Percentiles rank a stretch among this genome's conserved stretches.
phyloP scores from a whole-genome alignment of 2,329 filamentous ascomycete genomes.

The Paramyrothecium roridum region DNA sequence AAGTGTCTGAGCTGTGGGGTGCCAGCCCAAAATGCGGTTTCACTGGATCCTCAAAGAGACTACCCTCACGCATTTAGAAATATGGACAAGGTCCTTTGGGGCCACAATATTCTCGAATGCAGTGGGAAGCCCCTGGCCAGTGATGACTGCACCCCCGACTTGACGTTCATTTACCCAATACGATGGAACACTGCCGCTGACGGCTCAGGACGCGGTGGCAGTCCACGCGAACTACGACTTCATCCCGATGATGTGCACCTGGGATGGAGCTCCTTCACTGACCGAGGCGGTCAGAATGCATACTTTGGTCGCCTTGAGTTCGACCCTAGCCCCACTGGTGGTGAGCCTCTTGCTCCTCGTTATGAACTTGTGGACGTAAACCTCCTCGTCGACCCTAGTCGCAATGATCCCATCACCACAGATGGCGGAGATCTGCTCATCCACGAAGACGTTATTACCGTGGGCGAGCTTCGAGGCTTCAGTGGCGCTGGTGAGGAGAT shows the following conservation, averaged over 20 bases:
- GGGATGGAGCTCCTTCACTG: conserved; percentile 35
- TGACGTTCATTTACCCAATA: conserved; percentile 36
- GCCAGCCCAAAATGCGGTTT: conserved; percentile 23
- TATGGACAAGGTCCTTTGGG: conserved; percentile 30
- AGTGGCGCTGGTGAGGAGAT: conserved; percentile 36
- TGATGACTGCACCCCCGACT: conserved; percentile 31
- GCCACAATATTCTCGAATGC: conserved; percentile 34
- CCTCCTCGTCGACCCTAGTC: conserved; percentile 22
- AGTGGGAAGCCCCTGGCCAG: conserved; percentile 25
- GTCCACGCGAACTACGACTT: conserved; percentile 37
- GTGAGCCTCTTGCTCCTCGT: conserved; percentile 21
- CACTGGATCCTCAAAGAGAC: conserved; percentile 17
- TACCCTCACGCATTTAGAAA: conserved; percentile 41
- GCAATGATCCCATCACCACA: conserved; percentile 13
- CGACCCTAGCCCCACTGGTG: conserved; percentile 28
- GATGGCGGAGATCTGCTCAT: conserved; percentile 23
- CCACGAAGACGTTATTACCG: conserved; percentile 24
- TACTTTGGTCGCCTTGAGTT: conserved; percentile 37
- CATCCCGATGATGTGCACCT: conserved; percentile 42
- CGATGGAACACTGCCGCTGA: conserved; percentile 29
- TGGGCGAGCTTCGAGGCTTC: conserved; percentile 44
- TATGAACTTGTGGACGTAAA: conserved; percentile 39
- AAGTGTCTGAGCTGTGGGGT: conserved; percentile 44
- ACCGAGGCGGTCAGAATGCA: conserved; percentile 15
- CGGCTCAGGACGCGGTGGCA: conserved; percentile 22